Conservation (phyloP, 192 early-diverging fungal species). For the Mortierella claussenii region DNA sequence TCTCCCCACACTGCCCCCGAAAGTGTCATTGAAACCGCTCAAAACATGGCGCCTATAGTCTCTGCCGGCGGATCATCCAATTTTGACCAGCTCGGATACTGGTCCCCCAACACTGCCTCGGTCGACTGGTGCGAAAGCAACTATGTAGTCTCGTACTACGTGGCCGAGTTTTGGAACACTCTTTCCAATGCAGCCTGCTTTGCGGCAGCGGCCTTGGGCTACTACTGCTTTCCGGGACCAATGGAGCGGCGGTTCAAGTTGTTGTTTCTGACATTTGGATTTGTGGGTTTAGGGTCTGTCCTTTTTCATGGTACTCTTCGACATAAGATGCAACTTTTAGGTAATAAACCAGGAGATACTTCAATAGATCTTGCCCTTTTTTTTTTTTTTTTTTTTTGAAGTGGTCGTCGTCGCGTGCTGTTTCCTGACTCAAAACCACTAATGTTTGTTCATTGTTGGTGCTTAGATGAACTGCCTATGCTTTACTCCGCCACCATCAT, state of each 20-base stretch:
- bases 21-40: too few relatives aligned
- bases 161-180: conserved; percentile 71
- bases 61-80: conserved; percentile 26
- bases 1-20: background rate
- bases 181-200: conserved; percentile 71
- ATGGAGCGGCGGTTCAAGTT: conserved; percentile 56
- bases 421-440: background rate
- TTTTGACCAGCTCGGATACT: conserved; percentile 30
- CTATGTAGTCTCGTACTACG: conserved; percentile 57
- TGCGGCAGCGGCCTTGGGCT: conserved; percentile 59
- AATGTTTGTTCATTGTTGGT: background rate
- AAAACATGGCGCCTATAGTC: conserved; percentile 19
- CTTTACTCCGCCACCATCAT: conserved; percentile 31
- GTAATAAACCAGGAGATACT: conserved; percentile 50
- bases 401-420: too few relatives aligned
- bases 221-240: conserved; percentile 53
- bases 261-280: conserved; percentile 60
- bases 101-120: conserved; percentile 37
- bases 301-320: conserved; percentile 81
- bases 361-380: background rate
- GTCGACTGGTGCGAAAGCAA: conserved; percentile 56
- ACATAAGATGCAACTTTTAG: conserved; percentile 70
- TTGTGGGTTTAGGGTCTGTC: conserved; percentile 77
- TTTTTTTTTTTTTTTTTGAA: background rate
- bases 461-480: conserved; percentile 53